Evolutionary conservation across 108 stramenopile genomes (phyloP), one percentile per base, ranked within the genome.

Genomic region (Fragilariopsis cylindrus): DNA sequence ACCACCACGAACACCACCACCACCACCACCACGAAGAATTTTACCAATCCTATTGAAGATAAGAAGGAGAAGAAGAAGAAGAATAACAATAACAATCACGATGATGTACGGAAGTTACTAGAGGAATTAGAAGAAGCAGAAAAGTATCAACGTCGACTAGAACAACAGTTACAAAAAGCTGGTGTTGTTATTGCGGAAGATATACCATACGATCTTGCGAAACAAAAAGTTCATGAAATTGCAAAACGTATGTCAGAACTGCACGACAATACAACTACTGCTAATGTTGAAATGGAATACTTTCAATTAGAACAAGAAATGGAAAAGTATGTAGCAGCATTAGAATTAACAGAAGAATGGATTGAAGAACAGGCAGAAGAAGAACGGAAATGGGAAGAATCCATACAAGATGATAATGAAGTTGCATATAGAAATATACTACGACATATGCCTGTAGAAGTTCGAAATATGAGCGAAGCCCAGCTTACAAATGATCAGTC

Each of bases 381-480:
- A 50, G 83, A 84, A 48, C 47, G 56, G 11, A 49, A 84, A 57
- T 84, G 83, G 83, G 83, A 84, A 43, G 73, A 64, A 43, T 44
- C 65, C 9, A 65, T 70, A 18, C 11, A 48, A 54, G 41, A 42
- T 12, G 72, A 65, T 7, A 84, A 84, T 46, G 41, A 57, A 16
- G 58, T 65, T 18, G 83, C 83, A 4, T 45, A 81, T n/a, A 65
- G 43, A 39, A 71, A 48, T 16, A 13, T 84, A 8, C 76, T 79
- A 8, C 67, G 80, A 2, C 80, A 81, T 65, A 77, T 84, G 80
- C 80, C 83, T 4, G 79, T 84, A 5, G 52, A 84, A 58, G 65
- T 84, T 15, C 45, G 76, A 47, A 67, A 64, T 42, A 21, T 49
- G 13, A 58, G 65, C 30, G 82, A 83, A 53, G 15, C 15, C 30